phyloP scores from a whole-genome alignment of 2,329 filamentous ascomycete species.

The Cadophora sp. region DNA sequence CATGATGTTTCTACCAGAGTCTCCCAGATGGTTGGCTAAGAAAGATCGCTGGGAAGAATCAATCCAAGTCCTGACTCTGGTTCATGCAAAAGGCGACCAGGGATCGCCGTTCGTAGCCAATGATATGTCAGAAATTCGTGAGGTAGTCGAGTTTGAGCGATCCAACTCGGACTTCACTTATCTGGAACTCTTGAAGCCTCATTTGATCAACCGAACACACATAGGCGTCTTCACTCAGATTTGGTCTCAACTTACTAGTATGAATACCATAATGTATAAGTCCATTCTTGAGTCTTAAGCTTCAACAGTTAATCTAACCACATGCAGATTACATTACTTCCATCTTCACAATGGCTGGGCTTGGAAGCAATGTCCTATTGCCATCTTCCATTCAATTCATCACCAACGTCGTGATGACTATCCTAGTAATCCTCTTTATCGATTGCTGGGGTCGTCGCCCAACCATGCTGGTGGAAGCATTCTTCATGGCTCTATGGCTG shows the following conservation, averaged over 20 bases:
- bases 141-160: slow-evolving; percentile 79
- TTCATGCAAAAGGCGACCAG: slow-evolving; percentile 70
- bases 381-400: slow-evolving; percentile 76
- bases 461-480: slow-evolving; percentile 65
- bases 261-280: slow-evolving; percentile 79
- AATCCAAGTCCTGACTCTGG: slow-evolving; percentile 47
- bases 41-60: slow-evolving; percentile 68
- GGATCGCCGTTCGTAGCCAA: slow-evolving; percentile 69
- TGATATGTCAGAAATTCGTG: slow-evolving; percentile 76
- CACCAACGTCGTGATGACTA: slow-evolving; percentile 81
- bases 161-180: slow-evolving; percentile 73
- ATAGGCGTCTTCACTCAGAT: slow-evolving; percentile 78
- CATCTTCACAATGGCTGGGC: slow-evolving; percentile 75
- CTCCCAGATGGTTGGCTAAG: slow-evolving; percentile 68
- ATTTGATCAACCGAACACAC: slow-evolving; percentile 76
- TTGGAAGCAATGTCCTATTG: slow-evolving; percentile 65
- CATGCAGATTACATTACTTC: slow-evolving; percentile 56
- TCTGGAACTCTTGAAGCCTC: slow-evolving; percentile 73
- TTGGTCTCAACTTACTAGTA: slow-evolving; percentile 78
- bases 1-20: slow-evolving; percentile 67
- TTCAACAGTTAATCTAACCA: slow-evolving; percentile 47
- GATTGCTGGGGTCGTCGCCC: slow-evolving; percentile 78
- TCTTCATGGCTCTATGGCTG: slow-evolving; percentile 49
- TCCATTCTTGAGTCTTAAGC: slow-evolving; percentile 40
- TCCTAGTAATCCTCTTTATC: slow-evolving; percentile 77